These are phyloP conservation scores for Fraxinus albicans DNA, from an alignment of 305 asterid species.

Conservation along the genomic window DNA sequence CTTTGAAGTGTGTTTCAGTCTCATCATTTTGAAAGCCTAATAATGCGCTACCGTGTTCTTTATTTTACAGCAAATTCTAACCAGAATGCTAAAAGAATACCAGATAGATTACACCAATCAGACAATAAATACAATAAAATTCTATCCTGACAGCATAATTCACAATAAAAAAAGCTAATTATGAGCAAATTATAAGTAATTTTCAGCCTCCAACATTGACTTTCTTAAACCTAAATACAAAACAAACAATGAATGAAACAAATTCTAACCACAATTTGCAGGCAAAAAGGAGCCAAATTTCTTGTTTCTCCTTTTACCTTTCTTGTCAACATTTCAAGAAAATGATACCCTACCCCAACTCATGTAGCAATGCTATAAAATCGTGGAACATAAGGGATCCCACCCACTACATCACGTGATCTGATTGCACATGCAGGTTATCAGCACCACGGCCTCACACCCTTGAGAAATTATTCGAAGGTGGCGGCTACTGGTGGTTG, in stretches of 20 bases:
- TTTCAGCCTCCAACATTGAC: neutral
- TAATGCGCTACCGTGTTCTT: neutral
- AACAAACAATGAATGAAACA: conserved; percentile 7
- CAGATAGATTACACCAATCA: neutral
- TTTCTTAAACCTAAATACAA: neutral
- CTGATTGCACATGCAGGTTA: conserved; percentile 24
- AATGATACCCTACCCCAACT: neutral
- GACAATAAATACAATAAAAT: neutral
- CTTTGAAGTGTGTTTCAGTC: neutral
- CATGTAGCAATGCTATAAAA: conserved; percentile 2
- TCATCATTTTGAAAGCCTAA: neutral
- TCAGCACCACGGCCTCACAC: conserved; percentile 13
- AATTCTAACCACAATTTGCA: neutral
- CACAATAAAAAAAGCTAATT: neutral
- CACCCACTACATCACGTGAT: conserved; percentile 30
- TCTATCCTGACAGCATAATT: neutral
- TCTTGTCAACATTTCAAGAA: neutral
- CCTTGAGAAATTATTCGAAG: conserved; percentile 6
- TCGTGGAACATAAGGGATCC: conserved; percentile 6
- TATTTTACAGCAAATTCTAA: neutral
- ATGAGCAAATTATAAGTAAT: neutral
- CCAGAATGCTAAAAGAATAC: neutral
- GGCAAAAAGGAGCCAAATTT: neutral
- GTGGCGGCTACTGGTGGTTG: neutral
- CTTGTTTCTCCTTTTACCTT: neutral